Conservation (phyloP, 2,329 filamentous ascomycete genomes). For the Domatiomyces globalis region DNA sequence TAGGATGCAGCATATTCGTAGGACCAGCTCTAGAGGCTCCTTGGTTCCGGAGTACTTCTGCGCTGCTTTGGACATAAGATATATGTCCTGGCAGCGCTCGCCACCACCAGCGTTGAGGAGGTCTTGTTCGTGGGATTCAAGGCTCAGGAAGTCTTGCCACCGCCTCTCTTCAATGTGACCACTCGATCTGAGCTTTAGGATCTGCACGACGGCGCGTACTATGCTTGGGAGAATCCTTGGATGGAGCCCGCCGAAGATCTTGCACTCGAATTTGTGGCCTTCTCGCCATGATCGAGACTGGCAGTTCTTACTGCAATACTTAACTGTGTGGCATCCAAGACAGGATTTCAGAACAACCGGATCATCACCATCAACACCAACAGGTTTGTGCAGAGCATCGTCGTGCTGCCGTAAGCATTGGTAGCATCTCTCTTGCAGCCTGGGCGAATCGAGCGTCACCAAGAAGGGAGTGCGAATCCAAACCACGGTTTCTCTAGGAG, state of each 20-base stretch:
- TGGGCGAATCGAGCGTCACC: slow-evolving; percentile 38
- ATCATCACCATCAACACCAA: slow-evolving; percentile 10
- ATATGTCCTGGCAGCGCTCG: slow-evolving; percentile 35
- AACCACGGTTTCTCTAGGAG: slow-evolving; percentile 35
- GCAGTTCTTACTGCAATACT: slow-evolving; percentile 49
- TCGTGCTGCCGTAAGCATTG: slow-evolving; percentile 38
- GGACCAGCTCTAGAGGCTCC: slow-evolving; percentile 29
- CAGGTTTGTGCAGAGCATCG: slow-evolving; percentile 1
- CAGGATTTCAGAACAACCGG: slow-evolving; percentile 37
- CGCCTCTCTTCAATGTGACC: slow-evolving; percentile 26
- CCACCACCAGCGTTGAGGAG: slow-evolving; percentile 28
- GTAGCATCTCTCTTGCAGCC: slow-evolving; percentile 41
- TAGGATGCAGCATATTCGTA: slow-evolving; percentile 26
- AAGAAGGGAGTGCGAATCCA: slow-evolving; percentile 37
- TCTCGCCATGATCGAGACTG: slow-evolving; percentile 46
- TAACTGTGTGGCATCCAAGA: slow-evolving; percentile 42
- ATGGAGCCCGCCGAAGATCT: slow-evolving; percentile 33
- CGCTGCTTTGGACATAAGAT: slow-evolving; percentile 40
- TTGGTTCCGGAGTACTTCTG: slow-evolving; percentile 38
- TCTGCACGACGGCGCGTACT: slow-evolving; percentile 41
- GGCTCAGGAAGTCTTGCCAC: slow-evolving; percentile 25
- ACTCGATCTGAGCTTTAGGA: slow-evolving; percentile 32
- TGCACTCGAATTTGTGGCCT: slow-evolving; percentile 47
- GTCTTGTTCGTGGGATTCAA: slow-evolving; percentile 37
- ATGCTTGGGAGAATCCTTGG: slow-evolving; percentile 40